Percentiles rank a stretch among this genome's conserved stretches.
phyloP scores from a whole-genome alignment of 164 flowering plant species.

The Litsea cubeba region DNA sequence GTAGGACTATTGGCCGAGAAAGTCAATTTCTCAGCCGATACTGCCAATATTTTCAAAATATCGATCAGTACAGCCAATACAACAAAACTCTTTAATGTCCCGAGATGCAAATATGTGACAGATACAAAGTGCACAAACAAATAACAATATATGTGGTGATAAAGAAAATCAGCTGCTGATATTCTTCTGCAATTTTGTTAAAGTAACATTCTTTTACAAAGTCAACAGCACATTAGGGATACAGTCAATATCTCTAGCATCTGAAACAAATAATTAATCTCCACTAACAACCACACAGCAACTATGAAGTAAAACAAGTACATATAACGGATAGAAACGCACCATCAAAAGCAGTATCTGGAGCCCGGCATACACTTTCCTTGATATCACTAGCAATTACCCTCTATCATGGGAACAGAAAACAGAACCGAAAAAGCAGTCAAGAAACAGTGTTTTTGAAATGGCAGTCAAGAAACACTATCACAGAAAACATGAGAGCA shows the following conservation, averaged over 20 bases:
- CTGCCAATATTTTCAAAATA: no score
- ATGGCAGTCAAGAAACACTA: not conserved
- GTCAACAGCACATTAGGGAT: not conserved
- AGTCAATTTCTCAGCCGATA: no score
- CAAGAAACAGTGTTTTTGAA: not conserved
- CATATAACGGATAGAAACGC: not conserved
- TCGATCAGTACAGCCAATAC: no score
- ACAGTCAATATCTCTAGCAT: not conserved
- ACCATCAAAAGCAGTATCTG: conserved; percentile 98
- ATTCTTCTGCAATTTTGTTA: not conserved
- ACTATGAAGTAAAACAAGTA: not conserved
- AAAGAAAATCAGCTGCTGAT: not conserved
- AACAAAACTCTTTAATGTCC: not conserved
- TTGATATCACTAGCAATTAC: conserved; percentile 86
- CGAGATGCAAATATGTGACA: not conserved
- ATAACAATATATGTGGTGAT: not conserved
- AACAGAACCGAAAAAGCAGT: conserved; percentile 3
- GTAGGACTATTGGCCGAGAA: no score
- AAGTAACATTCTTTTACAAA: not conserved
- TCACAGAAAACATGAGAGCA: not conserved
- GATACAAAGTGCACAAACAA: not conserved
- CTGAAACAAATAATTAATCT: not conserved
- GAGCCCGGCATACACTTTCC: conserved; percentile 94
- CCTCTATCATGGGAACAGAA: conserved; percentile 44
- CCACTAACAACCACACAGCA: not conserved